A percentile compares a stretch with the other conserved stretches of the same genome.
Conservation (phyloP, 2,329 filamentous ascomycete genomes). For the Fusarium sp. region DNA sequence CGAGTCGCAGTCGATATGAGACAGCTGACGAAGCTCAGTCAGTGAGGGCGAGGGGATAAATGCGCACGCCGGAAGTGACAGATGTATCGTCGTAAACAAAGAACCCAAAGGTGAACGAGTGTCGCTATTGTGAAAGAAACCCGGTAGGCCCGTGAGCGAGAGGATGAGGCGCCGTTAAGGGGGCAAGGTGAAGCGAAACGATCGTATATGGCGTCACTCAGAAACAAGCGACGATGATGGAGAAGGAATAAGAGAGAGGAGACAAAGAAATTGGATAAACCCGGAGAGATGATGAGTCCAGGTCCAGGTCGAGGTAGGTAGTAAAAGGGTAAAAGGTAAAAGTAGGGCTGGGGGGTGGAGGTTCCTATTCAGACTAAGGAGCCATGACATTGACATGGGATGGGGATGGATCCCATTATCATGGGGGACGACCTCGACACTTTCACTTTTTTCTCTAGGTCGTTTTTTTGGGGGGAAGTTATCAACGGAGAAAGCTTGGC, state of each 20-base stretch:
- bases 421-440: slow-evolving; percentile 32
- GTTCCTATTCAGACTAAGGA: slow-evolving; percentile 29
- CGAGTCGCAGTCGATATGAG: slow-evolving; percentile 11
- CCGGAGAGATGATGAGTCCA: slow-evolving; percentile 15
- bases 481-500: slow-evolving; percentile 32
- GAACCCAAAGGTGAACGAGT: slow-evolving; percentile 29
- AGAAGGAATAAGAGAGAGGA: slow-evolving; percentile 14
- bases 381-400: slow-evolving; percentile 39
- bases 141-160: slow-evolving; percentile 26
- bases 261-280: slow-evolving; percentile 35
- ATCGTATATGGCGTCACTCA: slow-evolving; percentile 34
- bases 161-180: slow-evolving; percentile 35
- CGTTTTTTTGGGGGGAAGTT: slow-evolving; percentile 20
- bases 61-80: neutral
- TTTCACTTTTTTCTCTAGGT: slow-evolving; percentile 4
- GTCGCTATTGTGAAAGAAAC: slow-evolving; percentile 26
- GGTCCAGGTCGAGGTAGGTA: neutral
- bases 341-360: slow-evolving; percentile 40
- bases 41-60: slow-evolving; percentile 5
- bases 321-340: slow-evolving; percentile 14
- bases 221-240: slow-evolving; percentile 34
- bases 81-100: slow-evolving; percentile 17
- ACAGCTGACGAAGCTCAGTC: slow-evolving; percentile 12
- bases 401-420: slow-evolving; percentile 33
- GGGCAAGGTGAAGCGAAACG: slow-evolving; percentile 18